Percentiles rank a stretch among this genome's conserved stretches.
Conservation (phyloP, 768 basidiomycete genomes). For the Gelatoporia subvermispora region DNA sequence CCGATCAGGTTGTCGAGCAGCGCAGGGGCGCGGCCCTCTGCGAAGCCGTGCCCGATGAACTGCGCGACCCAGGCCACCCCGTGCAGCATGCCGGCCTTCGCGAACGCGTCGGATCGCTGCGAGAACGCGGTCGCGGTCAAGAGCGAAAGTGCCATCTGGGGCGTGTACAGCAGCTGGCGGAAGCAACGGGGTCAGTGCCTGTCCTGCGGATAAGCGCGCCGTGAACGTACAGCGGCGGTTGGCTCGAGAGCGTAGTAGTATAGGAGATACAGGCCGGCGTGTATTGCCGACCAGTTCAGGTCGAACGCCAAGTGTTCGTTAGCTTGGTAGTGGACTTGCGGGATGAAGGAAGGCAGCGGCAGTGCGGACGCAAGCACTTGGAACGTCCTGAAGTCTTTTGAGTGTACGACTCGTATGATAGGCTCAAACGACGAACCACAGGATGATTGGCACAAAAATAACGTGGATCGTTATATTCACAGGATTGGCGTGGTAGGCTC, state of each 20-base stretch:
- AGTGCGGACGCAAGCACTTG: slow-evolving; percentile 46
- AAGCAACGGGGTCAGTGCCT: not conserved
- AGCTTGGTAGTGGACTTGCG: slow-evolving; percentile 44
- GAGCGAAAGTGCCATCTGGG: slow-evolving; percentile 58
- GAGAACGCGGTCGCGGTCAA: slow-evolving; percentile 68
- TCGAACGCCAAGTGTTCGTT: slow-evolving; percentile 67
- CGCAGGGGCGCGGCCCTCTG: slow-evolving; percentile 86
- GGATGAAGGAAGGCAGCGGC: slow-evolving; percentile 51
- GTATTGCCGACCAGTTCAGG: slow-evolving; percentile 59
- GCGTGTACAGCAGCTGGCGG: slow-evolving; percentile 74
- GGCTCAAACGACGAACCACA: slow-evolving; percentile 49
- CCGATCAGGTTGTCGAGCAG: slow-evolving; percentile 84
- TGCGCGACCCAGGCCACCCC: slow-evolving; percentile 83
- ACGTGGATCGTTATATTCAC: slow-evolving; percentile 84
- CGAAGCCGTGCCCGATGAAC: slow-evolving; percentile 84
- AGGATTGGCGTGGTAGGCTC: slow-evolving; percentile 83
- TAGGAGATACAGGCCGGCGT: slow-evolving; percentile 50
- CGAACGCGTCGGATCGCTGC: slow-evolving; percentile 47
- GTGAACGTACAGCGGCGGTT: slow-evolving; percentile 66
- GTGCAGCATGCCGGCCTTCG: slow-evolving; percentile 53
- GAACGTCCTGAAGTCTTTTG: slow-evolving; percentile 45
- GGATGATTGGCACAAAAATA: slow-evolving; percentile 74
- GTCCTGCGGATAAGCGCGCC: not conserved
- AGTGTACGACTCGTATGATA: not conserved
- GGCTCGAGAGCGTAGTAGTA: slow-evolving; percentile 88